Evolutionary conservation across 371 early-diverging fungal genomes (phyloP), one percentile per base, ranked within the genome.

Genomic region (Choanephora cucurbitarum): DNA sequence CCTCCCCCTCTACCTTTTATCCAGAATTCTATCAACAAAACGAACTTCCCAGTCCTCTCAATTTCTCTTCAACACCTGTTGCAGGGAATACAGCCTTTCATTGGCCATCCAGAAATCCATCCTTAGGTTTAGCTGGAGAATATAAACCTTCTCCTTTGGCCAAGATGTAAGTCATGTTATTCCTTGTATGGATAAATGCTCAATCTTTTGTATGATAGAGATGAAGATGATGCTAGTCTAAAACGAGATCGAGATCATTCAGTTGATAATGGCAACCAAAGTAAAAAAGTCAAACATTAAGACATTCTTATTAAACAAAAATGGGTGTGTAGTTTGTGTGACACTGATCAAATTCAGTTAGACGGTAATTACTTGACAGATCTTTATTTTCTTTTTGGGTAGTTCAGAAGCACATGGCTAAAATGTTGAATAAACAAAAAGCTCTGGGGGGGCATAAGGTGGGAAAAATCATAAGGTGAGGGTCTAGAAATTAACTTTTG

Each of bases 1-100:
- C 89, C 9, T 89, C 89, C 8, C 91, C 91, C 1, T 85, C 86
- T 5, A 81, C 88, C 5, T 90, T 88, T 60, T 90, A 89, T 57
- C 86, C 89, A 4, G 84, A 88, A 42, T 85, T 90, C 51, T 90
- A 89, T 65, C 85, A 84, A 39, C 82, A 77, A 48, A 80, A 57
- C 59, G 87, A 83, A 44, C 60, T 79, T 43, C 84, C 78, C n/a
- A 86, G 86, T 51, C 87, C 87, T 14, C 62, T 86, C 47, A 79
- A 81, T 44, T 84, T 86, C 57, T 81, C 79, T 10, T 69, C 76
- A 9, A 86, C 86, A 18, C 87, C 87, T 0, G 75, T 81, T 8
- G 69, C 80, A 5, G 67, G 61, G 5, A 70, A 75, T 2, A 71
- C 79, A 37, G 68, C 84, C 4, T 86, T 86, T 67, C 72, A 81